Conservation (phyloP, 306 rosid genomes). For the Corylus americana region DNA sequence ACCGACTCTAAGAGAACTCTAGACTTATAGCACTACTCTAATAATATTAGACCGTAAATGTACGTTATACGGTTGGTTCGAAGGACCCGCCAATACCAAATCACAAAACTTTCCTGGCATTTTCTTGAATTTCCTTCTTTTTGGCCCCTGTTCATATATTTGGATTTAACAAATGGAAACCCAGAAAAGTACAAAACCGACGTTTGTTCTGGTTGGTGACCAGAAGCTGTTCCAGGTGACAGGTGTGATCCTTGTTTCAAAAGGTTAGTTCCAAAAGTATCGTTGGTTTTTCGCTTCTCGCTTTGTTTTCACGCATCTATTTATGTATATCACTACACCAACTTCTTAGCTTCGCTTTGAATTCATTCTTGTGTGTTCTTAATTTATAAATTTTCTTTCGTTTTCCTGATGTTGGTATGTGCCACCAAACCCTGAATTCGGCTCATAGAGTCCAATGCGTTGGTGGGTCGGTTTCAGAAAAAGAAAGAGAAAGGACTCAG, state of each 20-base stretch:
- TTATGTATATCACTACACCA: conserved; percentile 40
- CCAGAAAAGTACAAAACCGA: conserved; percentile 33
- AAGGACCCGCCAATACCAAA: conserved; percentile 18
- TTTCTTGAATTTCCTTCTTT: conserved; percentile 2
- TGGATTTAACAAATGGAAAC: conserved; percentile 41
- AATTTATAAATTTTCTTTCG: conserved; percentile 1
- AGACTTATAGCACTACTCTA: too few species aligned
- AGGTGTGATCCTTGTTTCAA: conserved; percentile 41
- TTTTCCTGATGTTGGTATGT: background rate
- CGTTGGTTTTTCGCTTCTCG: conserved; percentile 50
- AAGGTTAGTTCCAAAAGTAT: conserved; percentile 47
- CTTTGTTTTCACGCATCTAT: conserved; percentile 65
- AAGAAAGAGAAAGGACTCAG: conserved; percentile 20
- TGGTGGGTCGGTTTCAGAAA: conserved; percentile 43
- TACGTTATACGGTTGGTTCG: conserved; percentile 6
- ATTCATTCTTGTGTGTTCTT: conserved; percentile 40
- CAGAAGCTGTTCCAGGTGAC: conserved; percentile 38
- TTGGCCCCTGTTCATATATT: background rate
- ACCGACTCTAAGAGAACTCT: too few species aligned
- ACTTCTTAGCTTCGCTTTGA: conserved; percentile 73
- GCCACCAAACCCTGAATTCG: conserved; percentile 44
- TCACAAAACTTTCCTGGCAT: background rate
- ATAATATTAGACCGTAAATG: too few species aligned
- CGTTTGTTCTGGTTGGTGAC: conserved; percentile 53
- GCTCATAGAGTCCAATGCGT: conserved; percentile 30